These are phyloP conservation scores for Kalmusia sp. DNA, from an alignment of 2,329 filamentous ascomycete genomes.

Conservation along the genomic window DNA sequence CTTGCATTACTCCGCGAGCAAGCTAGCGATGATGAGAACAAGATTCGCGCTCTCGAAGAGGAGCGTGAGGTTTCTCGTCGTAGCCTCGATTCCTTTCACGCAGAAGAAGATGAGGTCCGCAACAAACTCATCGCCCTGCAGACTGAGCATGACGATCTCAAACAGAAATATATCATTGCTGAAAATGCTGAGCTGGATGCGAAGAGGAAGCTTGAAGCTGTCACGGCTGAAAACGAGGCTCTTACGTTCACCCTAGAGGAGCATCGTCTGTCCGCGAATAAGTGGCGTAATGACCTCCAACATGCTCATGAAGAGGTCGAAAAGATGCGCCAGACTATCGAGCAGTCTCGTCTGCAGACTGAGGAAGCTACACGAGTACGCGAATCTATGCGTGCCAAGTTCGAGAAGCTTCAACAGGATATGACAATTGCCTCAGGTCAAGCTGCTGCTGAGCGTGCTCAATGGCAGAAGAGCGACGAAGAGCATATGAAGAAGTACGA, in stretches of 20 bases:
- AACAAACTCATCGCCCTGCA: constrained; percentile 60
- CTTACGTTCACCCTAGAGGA: constrained; percentile 69
- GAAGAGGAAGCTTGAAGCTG: constrained; percentile 59
- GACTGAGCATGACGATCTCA: constrained; percentile 65
- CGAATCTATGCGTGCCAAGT: constrained; percentile 83
- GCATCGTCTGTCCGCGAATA: constrained; percentile 66
- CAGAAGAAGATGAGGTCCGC: constrained; percentile 54
- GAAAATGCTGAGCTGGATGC: constrained; percentile 53
- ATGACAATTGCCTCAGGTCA: constrained; percentile 81
- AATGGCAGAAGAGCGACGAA: constrained; percentile 73
- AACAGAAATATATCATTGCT: constrained; percentile 46
- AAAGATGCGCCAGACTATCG: constrained; percentile 75
- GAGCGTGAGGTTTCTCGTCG: constrained; percentile 50
- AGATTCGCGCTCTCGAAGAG: constrained; percentile 51
- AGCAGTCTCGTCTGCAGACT: constrained; percentile 77
- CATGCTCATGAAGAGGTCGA: constrained; percentile 62
- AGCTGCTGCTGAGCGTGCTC: constrained; percentile 81
- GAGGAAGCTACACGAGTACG: constrained; percentile 86
- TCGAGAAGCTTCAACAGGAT: constrained; percentile 85
- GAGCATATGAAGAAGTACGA: constrained; percentile 63
- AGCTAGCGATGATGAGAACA: constrained; percentile 51
- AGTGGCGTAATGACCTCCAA: constrained; percentile 66
- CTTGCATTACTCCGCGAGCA: constrained; percentile 53
- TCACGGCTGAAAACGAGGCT: constrained; percentile 66
- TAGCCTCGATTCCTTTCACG: constrained; percentile 47